These are phyloP conservation scores for Suhomyces bokatorum DNA, from an alignment of 1,139 yeast genomes.

Conservation along the genomic window DNA sequence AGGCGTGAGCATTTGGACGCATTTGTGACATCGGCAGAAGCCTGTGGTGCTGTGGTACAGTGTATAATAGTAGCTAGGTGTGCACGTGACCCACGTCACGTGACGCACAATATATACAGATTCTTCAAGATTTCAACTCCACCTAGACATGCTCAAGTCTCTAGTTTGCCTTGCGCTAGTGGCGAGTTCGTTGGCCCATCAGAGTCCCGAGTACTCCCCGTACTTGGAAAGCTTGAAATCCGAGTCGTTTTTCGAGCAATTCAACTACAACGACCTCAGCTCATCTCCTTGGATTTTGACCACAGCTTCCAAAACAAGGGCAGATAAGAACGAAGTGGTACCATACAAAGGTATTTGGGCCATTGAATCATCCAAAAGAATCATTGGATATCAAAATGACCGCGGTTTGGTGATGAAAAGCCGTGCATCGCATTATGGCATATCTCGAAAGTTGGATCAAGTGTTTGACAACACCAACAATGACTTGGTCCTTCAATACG, in stretches of 20 bases:
- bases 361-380: slow-evolving; percentile 52
- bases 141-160: slow-evolving; percentile 3
- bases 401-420: slow-evolving; percentile 73
- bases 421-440: slow-evolving; percentile 79
- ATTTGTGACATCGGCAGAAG: not conserved
- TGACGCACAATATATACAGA: no score
- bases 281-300: slow-evolving; percentile 65
- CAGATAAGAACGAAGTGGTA: slow-evolving; percentile 41
- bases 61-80: slow-evolving; percentile 1
- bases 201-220: slow-evolving; percentile 3
- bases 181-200: slow-evolving; percentile 1
- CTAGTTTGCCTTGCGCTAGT: slow-evolving; percentile 2
- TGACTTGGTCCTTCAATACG: slow-evolving; percentile 83
- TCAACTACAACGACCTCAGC: slow-evolving; percentile 41
- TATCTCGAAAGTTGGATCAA: slow-evolving; percentile 56
- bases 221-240: slow-evolving; percentile 20
- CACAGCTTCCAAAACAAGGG: slow-evolving; percentile 45
- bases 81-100: not conserved
- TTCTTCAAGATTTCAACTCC: not conserved
- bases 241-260: slow-evolving; percentile 70
- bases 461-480: slow-evolving; percentile 57
- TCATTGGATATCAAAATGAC: slow-evolving; percentile 63
- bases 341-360: slow-evolving; percentile 74
- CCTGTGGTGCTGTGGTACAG: not conserved
- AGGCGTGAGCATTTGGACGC: slow-evolving; percentile 33